A percentile compares a stretch with the other conserved stretches of the same genome.
phyloP scores from a whole-genome alignment of 2,329 filamentous ascomycete genomes.

The Calonectria pseudoreteaudii region DNA sequence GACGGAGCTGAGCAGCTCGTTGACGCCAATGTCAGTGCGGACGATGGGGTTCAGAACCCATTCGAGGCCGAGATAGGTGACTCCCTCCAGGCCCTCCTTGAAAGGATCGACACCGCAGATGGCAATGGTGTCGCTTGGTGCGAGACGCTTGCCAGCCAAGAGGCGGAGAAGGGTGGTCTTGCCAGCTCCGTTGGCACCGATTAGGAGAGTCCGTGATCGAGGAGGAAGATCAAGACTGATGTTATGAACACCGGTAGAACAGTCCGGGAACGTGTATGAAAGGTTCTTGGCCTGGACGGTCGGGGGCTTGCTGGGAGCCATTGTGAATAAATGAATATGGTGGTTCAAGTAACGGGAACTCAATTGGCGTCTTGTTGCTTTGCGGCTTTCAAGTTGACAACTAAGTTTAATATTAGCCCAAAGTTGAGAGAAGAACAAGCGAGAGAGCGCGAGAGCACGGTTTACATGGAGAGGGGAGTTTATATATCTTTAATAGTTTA shows the following conservation, averaged over 20 bases:
- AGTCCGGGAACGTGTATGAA: conserved; percentile 90
- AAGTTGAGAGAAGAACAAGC: not conserved
- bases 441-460: not conserved
- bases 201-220: conserved; percentile 87
- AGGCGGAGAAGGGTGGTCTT: conserved; percentile 97
- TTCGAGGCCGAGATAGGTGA: conserved; percentile 96
- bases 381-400: not conserved
- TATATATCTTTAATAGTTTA: not conserved
- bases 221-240: conserved; percentile 82
- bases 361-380: not conserved
- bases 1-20: conserved; percentile 84
- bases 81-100: conserved; percentile 87
- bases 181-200: conserved; percentile 96
- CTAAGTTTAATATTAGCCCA: not conserved
- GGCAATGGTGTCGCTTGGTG: conserved; percentile 78
- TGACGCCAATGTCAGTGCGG: conserved; percentile 92
- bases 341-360: conserved; percentile 2
- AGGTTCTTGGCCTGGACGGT: conserved; percentile 81
- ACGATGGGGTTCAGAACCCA: conserved; percentile 99
- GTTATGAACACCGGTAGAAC: conserved; percentile 80
- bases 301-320: conserved; percentile 54
- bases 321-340: conserved; percentile 31
- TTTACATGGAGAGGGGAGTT: not conserved
- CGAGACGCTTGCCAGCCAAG: conserved; percentile 93
- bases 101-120: conserved; percentile 93